Conservation (phyloP, 176 grass and related monocot species). For the Calamus simplicifolius region DNA sequence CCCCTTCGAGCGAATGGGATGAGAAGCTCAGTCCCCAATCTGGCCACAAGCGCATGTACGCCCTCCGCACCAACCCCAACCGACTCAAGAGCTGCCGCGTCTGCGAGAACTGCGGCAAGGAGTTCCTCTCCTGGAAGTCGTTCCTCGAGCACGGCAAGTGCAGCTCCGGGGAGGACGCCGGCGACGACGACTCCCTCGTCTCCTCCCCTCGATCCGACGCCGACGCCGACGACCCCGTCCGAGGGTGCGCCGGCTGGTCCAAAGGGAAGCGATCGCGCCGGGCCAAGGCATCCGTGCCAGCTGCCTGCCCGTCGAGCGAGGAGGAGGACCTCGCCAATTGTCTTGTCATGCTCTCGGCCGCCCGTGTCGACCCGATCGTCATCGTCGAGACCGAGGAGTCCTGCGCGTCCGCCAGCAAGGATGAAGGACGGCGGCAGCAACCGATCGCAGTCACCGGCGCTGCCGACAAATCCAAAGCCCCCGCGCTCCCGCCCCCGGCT, state of each 20-base stretch:
- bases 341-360: constrained; percentile 63
- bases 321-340: constrained; percentile 64
- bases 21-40: constrained; percentile 5
- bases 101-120: constrained; percentile 67
- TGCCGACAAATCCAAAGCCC: too few relatives aligned
- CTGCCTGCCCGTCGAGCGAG: constrained; percentile 18
- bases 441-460: too few relatives aligned
- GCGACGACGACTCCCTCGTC: constrained; percentile 4
- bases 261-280: constrained; percentile 59
- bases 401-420: constrained; percentile 12
- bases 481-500: not conserved
- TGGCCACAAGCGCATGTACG: constrained; percentile 37
- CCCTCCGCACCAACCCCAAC: constrained; percentile 57
- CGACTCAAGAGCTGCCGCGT: constrained; percentile 44
- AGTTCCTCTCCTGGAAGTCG: constrained; percentile 55
- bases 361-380: constrained; percentile 9
- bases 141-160: constrained; percentile 63
- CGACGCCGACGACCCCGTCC: constrained; percentile 7
- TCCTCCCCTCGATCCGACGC: constrained; percentile 20
- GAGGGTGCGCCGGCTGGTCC: constrained; percentile 23
- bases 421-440: constrained; percentile 7
- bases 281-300: constrained; percentile 6
- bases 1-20: constrained; percentile 22
- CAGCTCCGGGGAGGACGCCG: constrained; percentile 29
- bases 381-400: constrained; percentile 13